A percentile compares a stretch with the other conserved stretches of the same genome.
These are phyloP conservation scores for Penicillium sp. DNA, from an alignment of 2,329 filamentous ascomycete species.

Conservation along the genomic window DNA sequence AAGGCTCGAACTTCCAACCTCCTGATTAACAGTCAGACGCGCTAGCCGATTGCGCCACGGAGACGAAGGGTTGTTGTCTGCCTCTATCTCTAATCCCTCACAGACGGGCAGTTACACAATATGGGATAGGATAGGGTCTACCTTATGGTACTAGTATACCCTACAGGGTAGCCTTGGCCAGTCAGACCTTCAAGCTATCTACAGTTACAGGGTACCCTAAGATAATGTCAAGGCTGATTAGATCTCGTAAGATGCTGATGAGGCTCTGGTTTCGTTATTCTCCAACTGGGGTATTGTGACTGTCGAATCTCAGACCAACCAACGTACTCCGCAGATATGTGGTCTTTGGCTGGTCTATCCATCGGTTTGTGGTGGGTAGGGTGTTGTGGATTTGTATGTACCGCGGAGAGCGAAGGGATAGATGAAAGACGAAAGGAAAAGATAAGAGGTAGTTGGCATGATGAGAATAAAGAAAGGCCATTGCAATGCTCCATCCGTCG, in stretches of 20 bases:
- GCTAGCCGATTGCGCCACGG: constrained; percentile 34
- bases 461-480: constrained; percentile 26
- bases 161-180: too few relatives aligned
- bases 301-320: background rate
- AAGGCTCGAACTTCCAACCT: constrained; percentile 49
- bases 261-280: background rate
- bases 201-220: background rate
- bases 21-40: constrained; percentile 36
- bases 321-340: background rate
- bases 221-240: background rate
- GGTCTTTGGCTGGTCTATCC: background rate
- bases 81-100: too few relatives aligned
- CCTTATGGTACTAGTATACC: too few relatives aligned
- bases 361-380: constrained; percentile 1
- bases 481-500: constrained; percentile 33
- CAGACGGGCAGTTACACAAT: too few relatives aligned
- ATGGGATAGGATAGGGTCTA: too few relatives aligned
- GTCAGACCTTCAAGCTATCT: background rate
- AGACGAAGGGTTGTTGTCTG: too few relatives aligned
- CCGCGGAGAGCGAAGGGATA: constrained; percentile 8
- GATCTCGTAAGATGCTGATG: background rate
- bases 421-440: background rate
- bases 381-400: constrained; percentile 24
- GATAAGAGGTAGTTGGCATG: constrained; percentile 3
- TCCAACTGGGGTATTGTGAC: background rate